A percentile compares a stretch with the other conserved stretches of the same genome.
phyloP scores from a whole-genome alignment of 2,329 filamentous ascomycete species.

The Aspergillus sp. region DNA sequence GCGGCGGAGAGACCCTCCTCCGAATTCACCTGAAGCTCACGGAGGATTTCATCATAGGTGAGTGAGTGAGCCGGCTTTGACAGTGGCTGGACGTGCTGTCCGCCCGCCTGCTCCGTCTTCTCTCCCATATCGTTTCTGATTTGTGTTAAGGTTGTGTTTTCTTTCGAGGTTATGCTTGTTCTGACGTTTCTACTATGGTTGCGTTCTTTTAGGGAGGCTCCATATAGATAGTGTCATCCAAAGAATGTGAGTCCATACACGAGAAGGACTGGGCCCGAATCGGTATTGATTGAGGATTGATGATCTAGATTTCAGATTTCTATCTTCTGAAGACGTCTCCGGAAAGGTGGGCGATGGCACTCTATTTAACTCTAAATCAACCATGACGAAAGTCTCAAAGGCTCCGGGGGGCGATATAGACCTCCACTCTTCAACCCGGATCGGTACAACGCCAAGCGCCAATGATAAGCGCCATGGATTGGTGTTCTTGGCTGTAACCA shows the following conservation, averaged over 20 bases:
- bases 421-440: conserved; percentile 6
- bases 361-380: conserved; percentile 16
- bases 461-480: conserved; percentile 5
- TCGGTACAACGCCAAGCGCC: conserved; percentile 12
- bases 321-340: not conserved
- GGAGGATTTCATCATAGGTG: conserved; percentile 50
- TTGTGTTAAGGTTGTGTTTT: not conserved
- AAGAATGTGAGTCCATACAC: conserved; percentile 35
- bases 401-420: conserved; percentile 2
- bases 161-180: not conserved
- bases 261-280: conserved; percentile 2
- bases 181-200: conserved; percentile 12
- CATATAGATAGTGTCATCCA: conserved; percentile 34
- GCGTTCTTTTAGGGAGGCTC: conserved; percentile 28
- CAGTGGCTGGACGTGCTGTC: conserved; percentile 43
- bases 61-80: conserved; percentile 65
- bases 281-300: conserved; percentile 11
- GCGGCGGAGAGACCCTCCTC: conserved; percentile 57
- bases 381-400: conserved; percentile 10
- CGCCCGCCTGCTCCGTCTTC: not conserved
- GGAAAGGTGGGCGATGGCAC: not conserved
- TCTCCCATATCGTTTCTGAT: conserved; percentile 2
- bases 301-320: conserved; percentile 5
- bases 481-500: conserved; percentile 10
- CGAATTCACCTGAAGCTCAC: conserved; percentile 56